A percentile compares a stretch with the other conserved stretches of the same genome.
phyloP scores from a whole-genome alignment of 2,329 filamentous ascomycete species.

The Amauroascus niger region DNA sequence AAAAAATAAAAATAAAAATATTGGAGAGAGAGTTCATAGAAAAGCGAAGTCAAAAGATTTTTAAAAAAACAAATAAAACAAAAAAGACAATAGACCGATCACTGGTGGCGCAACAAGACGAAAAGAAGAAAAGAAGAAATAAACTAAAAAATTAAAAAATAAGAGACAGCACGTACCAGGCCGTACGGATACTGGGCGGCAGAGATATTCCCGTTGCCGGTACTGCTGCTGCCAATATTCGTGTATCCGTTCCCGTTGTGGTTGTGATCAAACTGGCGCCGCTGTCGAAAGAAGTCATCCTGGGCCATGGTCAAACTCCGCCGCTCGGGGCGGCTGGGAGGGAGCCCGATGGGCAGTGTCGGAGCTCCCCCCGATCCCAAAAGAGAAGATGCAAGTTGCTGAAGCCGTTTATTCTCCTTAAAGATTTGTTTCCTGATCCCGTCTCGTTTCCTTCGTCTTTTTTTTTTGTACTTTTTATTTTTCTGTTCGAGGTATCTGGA shows the following conservation, averaged over 20 bases:
- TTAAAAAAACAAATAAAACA: too few species aligned
- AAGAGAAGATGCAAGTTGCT: too few species aligned
- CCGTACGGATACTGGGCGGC: neutral
- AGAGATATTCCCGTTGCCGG: neutral
- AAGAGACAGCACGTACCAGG: neutral
- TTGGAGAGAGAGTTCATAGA: neutral
- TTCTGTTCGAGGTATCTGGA: too few species aligned
- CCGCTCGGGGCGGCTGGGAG: neutral
- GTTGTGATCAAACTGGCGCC: neutral
- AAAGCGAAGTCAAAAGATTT: too few species aligned
- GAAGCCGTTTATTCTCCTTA: too few species aligned
- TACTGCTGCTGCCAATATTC: neutral
- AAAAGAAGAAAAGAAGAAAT: neutral
- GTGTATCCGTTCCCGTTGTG: too few species aligned
- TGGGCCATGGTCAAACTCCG: conserved; percentile 7
- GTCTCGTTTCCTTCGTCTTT: too few species aligned
- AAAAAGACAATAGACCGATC: too few species aligned
- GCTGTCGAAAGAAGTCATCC: neutral
- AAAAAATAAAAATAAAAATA: too few species aligned
- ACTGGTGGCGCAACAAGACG: neutral
- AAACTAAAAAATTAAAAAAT: neutral
- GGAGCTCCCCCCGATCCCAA: too few species aligned
- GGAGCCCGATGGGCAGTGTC: neutral
- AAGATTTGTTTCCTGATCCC: too few species aligned
- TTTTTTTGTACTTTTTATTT: too few species aligned